phyloP scores from a whole-genome alignment of 441 rosid genomes.

The Adansonia rubrostipa region DNA sequence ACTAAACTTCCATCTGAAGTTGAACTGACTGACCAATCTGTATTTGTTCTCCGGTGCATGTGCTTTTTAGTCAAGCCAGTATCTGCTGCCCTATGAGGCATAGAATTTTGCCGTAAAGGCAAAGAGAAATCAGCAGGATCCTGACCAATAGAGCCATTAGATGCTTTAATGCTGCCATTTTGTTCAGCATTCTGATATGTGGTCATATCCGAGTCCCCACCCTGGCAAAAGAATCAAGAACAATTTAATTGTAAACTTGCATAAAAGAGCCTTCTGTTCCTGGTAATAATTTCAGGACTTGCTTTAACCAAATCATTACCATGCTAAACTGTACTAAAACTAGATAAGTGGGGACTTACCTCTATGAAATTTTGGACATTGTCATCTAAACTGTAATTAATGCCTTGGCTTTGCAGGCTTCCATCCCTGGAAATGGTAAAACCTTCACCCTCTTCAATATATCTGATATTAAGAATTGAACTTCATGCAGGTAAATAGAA shows the following conservation, averaged over 20 bases:
- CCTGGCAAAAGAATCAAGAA: conserved; percentile 45
- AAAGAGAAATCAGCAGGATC: conserved; percentile 26
- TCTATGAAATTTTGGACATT: conserved; percentile 49
- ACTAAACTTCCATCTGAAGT: conserved; percentile 69
- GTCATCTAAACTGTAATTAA: conserved; percentile 46
- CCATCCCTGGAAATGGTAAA: conserved; percentile 45
- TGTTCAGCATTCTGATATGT: conserved; percentile 36
- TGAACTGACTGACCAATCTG: conserved; percentile 90
- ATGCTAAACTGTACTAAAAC: conserved; percentile 11
- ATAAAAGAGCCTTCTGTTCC: conserved; percentile 14
- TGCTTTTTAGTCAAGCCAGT: conserved; percentile 34
- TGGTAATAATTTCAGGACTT: not conserved
- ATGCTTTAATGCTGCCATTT: conserved; percentile 36
- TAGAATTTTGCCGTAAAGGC: conserved; percentile 54
- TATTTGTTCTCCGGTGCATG: conserved; percentile 58
- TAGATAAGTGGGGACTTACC: conserved; percentile 42
- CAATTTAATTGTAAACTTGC: conserved; percentile 26
- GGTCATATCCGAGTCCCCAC: conserved; percentile 36
- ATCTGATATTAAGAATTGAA: conserved; percentile 44
- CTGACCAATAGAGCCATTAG: conserved; percentile 31
- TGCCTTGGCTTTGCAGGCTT: conserved; percentile 54
- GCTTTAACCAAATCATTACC: conserved; percentile 4
- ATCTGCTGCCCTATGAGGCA: conserved; percentile 45
- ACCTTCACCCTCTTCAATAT: conserved; percentile 55
- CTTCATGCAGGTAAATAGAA: conserved; percentile 24